Evolutionary conservation across 805 yeast species (phyloP).

Genomic region (Wickerhamomyces mucosus): DNA sequence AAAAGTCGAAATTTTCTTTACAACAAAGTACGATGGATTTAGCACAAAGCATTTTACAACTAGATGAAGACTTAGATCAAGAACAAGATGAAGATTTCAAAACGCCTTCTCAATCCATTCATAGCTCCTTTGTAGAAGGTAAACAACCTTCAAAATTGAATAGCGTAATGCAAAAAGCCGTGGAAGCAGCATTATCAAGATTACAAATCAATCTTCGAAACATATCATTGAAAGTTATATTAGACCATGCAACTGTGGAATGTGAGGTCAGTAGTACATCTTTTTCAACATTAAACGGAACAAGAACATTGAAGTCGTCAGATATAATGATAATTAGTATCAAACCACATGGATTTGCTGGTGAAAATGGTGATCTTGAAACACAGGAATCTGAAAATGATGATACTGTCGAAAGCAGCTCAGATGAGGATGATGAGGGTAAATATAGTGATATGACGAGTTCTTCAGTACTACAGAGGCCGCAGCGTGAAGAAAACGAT

Average conservation of each 20-base stretch:
- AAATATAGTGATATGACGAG: constrained; percentile 22
- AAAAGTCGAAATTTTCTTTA: constrained; percentile 37
- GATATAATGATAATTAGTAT: constrained; percentile 33
- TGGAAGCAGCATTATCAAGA: constrained; percentile 57
- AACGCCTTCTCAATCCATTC: constrained; percentile 10
- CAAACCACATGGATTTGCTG: constrained; percentile 28
- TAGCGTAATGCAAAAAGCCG: constrained; percentile 51
- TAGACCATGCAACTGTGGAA: constrained; percentile 33
- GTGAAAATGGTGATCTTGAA: constrained; percentile 14
- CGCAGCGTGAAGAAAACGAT: constrained; percentile 10
- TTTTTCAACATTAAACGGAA: constrained; percentile 35
- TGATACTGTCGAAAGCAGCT: constrained; percentile 8
- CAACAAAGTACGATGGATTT: constrained; percentile 70
- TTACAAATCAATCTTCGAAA: constrained; percentile 41
- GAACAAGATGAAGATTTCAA: constrained; percentile 8
- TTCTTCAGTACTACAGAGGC: constrained; percentile 21
- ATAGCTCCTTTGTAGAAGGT: constrained; percentile 10
- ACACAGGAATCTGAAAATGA: constrained; percentile 11
- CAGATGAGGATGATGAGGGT: constrained; percentile 7
- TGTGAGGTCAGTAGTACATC: constrained; percentile 23
- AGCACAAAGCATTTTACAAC: constrained; percentile 37
- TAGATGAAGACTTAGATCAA: background rate
- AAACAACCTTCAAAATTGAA: constrained; percentile 32
- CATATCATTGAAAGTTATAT: constrained; percentile 37
- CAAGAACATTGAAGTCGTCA: constrained; percentile 29